Evolutionary conservation across 164 flowering plant genomes (phyloP).

Genomic region (Dillenia turbinata): DNA sequence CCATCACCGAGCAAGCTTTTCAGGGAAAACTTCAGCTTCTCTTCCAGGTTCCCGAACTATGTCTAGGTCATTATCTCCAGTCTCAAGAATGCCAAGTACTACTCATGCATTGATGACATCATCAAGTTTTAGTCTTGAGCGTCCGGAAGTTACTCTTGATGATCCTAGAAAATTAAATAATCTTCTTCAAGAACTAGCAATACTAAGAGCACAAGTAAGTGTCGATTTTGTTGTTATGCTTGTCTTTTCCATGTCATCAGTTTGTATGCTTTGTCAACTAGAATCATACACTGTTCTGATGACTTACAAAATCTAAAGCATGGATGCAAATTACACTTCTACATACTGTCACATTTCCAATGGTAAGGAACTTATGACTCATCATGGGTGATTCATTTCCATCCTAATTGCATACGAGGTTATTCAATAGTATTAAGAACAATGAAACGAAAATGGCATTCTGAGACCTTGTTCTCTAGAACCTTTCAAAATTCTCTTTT

Average conservation of each 20-base stretch:
- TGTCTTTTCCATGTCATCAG: not conserved
- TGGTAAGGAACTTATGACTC: too few species aligned
- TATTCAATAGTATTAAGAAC: too few species aligned
- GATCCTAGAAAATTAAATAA: not conserved
- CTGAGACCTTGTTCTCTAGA: too few species aligned
- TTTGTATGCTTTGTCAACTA: not conserved
- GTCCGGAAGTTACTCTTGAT: not conserved
- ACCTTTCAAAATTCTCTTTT: too few species aligned
- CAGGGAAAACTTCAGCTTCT: slow-evolving; percentile 3
- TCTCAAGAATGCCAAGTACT: slow-evolving; percentile 4
- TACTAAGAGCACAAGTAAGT: slow-evolving; percentile 7
- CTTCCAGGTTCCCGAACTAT: slow-evolving; percentile 1
- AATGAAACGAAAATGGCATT: too few species aligned
- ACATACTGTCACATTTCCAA: too few species aligned
- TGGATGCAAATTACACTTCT: not conserved
- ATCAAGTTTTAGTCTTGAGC: not conserved
- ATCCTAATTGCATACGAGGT: too few species aligned
- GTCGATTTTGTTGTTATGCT: too few species aligned
- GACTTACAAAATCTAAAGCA: not conserved
- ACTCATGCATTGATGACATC: not conserved
- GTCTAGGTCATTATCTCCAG: slow-evolving; percentile 5
- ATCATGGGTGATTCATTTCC: too few species aligned
- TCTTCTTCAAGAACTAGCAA: not conserved
- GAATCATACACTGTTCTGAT: too few species aligned
- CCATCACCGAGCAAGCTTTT: not conserved